Evolutionary conservation across 2,329 filamentous ascomycete species (phyloP).

Genomic region (Fusarium sp.): DNA sequence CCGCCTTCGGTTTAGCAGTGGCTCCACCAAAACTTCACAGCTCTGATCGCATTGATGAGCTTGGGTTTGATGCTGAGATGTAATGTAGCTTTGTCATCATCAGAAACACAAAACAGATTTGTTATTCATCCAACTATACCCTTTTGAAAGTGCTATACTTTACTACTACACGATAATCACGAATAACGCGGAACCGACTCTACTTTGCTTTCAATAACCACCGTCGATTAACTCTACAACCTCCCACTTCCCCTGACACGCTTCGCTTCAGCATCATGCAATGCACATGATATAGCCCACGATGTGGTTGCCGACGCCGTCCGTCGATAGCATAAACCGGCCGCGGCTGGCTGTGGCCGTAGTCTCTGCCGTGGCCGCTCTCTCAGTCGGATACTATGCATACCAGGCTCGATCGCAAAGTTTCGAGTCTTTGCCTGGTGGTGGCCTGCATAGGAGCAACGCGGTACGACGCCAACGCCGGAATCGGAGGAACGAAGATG

Average conservation of each 20-base stretch:
- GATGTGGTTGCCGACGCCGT: constrained; percentile 62
- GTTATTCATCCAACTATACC: neutral
- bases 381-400: constrained; percentile 68
- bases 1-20: neutral
- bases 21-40: constrained; percentile 28
- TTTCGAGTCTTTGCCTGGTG: constrained; percentile 43
- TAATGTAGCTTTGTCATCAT: constrained; percentile 36
- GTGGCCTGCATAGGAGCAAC: constrained; percentile 71
- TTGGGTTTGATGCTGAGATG: constrained; percentile 1
- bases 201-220: neutral
- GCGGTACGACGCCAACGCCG: constrained; percentile 67
- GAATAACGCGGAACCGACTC: neutral
- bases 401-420: constrained; percentile 55
- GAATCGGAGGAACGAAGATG: constrained; percentile 50
- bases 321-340: constrained; percentile 66
- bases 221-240: neutral
- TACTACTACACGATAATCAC: neutral
- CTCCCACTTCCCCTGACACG: constrained; percentile 13
- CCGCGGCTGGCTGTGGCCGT: constrained; percentile 66
- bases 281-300: constrained; percentile 45
- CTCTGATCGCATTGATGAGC: constrained; percentile 15
- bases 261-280: constrained; percentile 47
- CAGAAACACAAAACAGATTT: constrained; percentile 21
- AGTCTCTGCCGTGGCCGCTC: constrained; percentile 66
- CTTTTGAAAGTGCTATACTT: neutral